Evolutionary conservation across 2,329 filamentous ascomycete species (phyloP), one percentile per base, ranked within the genome.

Genomic region (Sclerotinia borealis): DNA sequence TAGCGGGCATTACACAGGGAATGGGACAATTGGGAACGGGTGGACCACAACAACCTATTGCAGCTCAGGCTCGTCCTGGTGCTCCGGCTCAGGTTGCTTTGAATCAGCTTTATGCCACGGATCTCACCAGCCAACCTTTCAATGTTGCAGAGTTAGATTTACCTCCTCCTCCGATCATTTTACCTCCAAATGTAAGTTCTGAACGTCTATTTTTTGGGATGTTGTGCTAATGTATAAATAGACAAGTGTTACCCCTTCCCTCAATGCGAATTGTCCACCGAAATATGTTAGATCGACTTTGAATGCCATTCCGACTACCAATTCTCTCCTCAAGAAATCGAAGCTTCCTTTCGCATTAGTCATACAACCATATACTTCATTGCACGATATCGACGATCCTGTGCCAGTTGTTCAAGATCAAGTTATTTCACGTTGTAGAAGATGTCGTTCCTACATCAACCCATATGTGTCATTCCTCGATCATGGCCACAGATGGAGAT

Each of bases 371-470:
- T 99, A 98, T 73, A 92, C 88, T 45, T 87, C 93, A 31, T 86
- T 99, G 36, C 93, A 97, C 75, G 95, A 99, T 75, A 85, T 90
- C 25, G 93, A 98, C 76, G 95, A 98, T 71, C 85, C 87, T 29
- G 87, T 99, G 1, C 95, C 93, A 8, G 86, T 99, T 55, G 90
- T 98, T 34, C 90, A 96, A 74, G 95, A 99, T 76, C 95, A 98
- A 78, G 91, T 98, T 68, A 99, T 99, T 75, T 96, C 93, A 63
- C 88, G 95, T 73, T 99, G 95, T 81, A 86, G 95, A 76, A 88
- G 95, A 78, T 99, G 95, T 79, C 85, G 95, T 71, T 95, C 93
- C 63, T 98, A 98, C 76, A 98, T 98, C 81, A 98, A 98, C 76
- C 93, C 95, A 15, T 99, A 93, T 71, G 95, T 96, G 65, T 92